A percentile compares a stretch with the other conserved stretches of the same genome.
These are phyloP conservation scores for Pyrrhoderma noxium DNA, from an alignment of 1,284 basidiomycete genomes.

Conservation along the genomic window DNA sequence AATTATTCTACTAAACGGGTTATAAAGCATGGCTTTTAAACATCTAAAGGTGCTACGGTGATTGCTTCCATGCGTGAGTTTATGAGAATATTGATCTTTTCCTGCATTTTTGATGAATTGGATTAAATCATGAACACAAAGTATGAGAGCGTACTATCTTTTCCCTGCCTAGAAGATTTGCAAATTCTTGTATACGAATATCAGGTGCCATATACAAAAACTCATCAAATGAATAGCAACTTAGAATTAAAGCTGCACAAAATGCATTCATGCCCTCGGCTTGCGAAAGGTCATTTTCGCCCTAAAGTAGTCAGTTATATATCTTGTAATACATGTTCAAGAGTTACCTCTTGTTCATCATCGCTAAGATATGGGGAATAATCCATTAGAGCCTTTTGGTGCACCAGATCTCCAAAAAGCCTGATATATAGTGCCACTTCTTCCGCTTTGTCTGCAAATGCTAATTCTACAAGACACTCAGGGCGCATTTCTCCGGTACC, in stretches of 20 bases:
- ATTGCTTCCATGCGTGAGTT: too few species aligned
- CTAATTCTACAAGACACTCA: conserved; percentile 40
- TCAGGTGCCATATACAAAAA: conserved; percentile 47
- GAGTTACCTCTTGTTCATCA: conserved; percentile 48
- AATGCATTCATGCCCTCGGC: conserved; percentile 60
- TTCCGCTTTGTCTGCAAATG: conserved; percentile 51
- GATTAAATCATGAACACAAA: not conserved
- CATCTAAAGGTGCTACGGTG: too few species aligned
- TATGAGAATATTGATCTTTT: too few species aligned
- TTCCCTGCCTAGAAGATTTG: conserved; percentile 40
- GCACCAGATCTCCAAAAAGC: conserved; percentile 46
- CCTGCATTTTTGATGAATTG: too few species aligned
- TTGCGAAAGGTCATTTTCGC: conserved; percentile 45
- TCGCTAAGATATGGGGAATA: conserved; percentile 20
- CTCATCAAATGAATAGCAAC: conserved; percentile 44
- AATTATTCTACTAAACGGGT: too few species aligned
- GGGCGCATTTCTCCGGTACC: conserved; percentile 51
- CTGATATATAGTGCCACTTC: conserved; percentile 50
- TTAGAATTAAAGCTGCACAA: conserved; percentile 53
- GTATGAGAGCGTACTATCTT: conserved; percentile 37
- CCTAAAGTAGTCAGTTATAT: conserved; percentile 28
- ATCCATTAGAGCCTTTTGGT: conserved; percentile 3
- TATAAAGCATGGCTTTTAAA: too few species aligned
- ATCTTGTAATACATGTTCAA: too few species aligned
- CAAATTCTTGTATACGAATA: conserved; percentile 40